Evolutionary conservation across 306 rosid genomes (phyloP), one percentile per base, ranked within the genome.

Genomic region (Cucurbita pepo): DNA sequence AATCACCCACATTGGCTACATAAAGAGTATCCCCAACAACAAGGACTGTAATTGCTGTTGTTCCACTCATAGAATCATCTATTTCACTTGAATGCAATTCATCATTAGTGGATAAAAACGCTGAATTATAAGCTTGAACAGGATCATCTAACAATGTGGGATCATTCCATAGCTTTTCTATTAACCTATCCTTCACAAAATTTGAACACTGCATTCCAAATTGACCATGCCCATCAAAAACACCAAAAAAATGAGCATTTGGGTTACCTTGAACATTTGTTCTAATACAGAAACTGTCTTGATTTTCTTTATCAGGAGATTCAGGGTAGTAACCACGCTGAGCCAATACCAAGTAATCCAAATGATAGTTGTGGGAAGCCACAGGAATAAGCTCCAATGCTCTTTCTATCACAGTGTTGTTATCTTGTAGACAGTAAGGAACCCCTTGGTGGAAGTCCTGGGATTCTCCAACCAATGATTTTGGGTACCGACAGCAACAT

Each of bases 1-100:
- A 94, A 78, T 94, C 99, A 18, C 99, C 99, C 86, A 79, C 99
- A 88, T 94, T 94, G 1, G 99, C 99, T 21, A 94, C 96, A 58
- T 74, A 89, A 40, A 94, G 87, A 10, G 82, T 83, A 65, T 89
- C 84, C 57, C 96, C 99, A 21, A 94, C 75, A 30, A 91, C 85
- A 61, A 94, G 91, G 67, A 85, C 99, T 0, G 99, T 89, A 56
- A 94, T 94, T 3, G 97, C 97, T 0, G 99, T 94, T 40, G 99
- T 94, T 13, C 99, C 99, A 74, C 99, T 94, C 95, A 94, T 76
- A 2, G 96, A 81, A 86, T 94, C 99, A 81, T 94, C 96, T 75
- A 94, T 84, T 38, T 76, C 92, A 74, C 82, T 84, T 74, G 80
- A 50, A 73, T 80, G 91, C 57, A 94, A 74, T 22, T 91, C 97